Evolutionary conservation across 2,329 filamentous ascomycete species (phyloP).

Genomic region (Trichoderma atroviride): DNA sequence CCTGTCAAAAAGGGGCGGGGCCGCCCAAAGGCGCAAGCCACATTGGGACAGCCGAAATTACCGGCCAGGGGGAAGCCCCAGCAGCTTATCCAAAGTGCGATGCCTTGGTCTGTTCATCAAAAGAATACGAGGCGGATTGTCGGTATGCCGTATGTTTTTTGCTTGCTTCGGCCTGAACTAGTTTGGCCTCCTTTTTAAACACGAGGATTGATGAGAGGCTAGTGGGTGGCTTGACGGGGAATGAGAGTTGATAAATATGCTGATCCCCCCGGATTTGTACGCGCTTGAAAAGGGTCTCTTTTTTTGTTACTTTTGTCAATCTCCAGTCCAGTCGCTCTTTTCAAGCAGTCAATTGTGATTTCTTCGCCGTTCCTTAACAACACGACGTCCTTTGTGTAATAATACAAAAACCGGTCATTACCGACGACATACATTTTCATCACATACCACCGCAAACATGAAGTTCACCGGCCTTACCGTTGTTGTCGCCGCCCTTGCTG

Average conservation of each 20-base stretch:
- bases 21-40: background rate
- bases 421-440: background rate
- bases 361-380: background rate
- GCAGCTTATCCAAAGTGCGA: background rate
- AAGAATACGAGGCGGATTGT: slow-evolving; percentile 20
- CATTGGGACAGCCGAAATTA: slow-evolving; percentile 20
- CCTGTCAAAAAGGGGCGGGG: background rate
- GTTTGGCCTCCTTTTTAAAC: background rate
- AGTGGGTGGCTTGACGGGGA: background rate
- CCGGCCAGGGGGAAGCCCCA: slow-evolving; percentile 1
- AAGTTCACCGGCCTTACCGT: slow-evolving; percentile 14
- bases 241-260: slow-evolving; percentile 4
- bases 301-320: background rate
- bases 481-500: slow-evolving; percentile 4
- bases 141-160: background rate
- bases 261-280: slow-evolving; percentile 4
- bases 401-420: background rate
- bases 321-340: slow-evolving; percentile 24
- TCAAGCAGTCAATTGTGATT: background rate
- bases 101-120: slow-evolving; percentile 4
- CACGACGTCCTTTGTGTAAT: background rate
- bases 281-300: background rate
- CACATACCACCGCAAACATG: slow-evolving; percentile 2
- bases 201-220: background rate
- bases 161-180: background rate